Base-by-base conservation (phyloP, 2,329 filamentous ascomycete genomes). In the Mycosphaerella arachidis region DNA sequence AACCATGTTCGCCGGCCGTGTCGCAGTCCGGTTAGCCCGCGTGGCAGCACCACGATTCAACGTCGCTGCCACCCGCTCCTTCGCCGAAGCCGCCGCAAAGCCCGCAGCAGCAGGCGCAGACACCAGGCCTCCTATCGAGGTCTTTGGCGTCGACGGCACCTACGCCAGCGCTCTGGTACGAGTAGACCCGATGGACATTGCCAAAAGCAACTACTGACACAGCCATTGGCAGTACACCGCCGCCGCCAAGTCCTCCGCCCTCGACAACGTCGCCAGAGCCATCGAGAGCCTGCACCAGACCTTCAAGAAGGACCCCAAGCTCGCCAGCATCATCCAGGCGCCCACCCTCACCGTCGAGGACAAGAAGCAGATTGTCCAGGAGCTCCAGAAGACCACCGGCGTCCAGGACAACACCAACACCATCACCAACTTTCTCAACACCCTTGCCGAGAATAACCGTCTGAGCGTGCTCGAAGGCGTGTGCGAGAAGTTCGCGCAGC, bases 141-240 rank as follows among this genome's bases (percentile, higher is more conserved):
- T 99, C 74, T 99, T 91, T 80, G 94, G 94, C 72, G 82, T 99
- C 75, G 94, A 97, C 80, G 94, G 94, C 79, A 97, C 93, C 76
- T 99, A 99, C 82, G 94, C 94, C 77, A 92, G 89, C 81, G 94
- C 94, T 82, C 85, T 99, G 87, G 94, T 99, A 93, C 78, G 91
- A 12, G 33, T 16, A 55, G 12, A 4, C 16, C 18, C 8, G 46
- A 43, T 8, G 8, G 1, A 2, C 16, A 18, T 33, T 50, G 18
- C 1, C 12, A 16, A 20, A 33, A 33, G 43, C 10, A 59, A 10
- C n/a, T 54, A 48, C 53, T 57, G 55, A 60, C 51, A 48, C 16
- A 48, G 18, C 50, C 67, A 50, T 35, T 55, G 31, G 31, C 73
- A 99, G 94, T 99, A 96, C 87, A 97, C 92, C 67, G 94, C 94